A percentile compares a stretch with the other conserved stretches of the same genome.
Conservation (phyloP, 495 filamentous ascomycete genomes). For the Podospora tetraspora region DNA sequence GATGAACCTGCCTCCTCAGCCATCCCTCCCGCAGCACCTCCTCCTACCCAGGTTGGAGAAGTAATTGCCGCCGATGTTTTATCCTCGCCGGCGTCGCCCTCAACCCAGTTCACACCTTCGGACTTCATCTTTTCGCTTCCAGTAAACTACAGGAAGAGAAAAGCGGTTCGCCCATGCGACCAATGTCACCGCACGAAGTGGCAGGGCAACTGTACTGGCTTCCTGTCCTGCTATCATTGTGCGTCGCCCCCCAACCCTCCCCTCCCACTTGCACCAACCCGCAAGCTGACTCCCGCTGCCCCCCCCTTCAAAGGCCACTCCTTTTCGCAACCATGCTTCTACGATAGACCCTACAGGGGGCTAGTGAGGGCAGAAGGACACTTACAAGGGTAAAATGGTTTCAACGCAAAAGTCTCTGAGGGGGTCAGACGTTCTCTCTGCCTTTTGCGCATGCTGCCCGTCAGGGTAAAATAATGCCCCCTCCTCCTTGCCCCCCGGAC, state of each 20-base stretch:
- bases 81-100: background rate
- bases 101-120: background rate
- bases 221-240: background rate
- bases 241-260: background rate
- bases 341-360: background rate
- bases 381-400: constrained; percentile 87
- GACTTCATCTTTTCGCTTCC: no score
- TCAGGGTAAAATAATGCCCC: constrained; percentile 2
- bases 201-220: background rate
- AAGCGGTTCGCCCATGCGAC: no score
- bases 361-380: constrained; percentile 2
- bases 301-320: background rate
- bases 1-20: background rate
- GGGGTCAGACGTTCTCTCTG: constrained; percentile 33
- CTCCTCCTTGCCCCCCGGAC: no score
- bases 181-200: no score
- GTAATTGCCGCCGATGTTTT: background rate
- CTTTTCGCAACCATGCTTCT: no score
- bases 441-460: constrained; percentile 28
- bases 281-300: background rate
- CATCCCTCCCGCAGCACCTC: background rate
- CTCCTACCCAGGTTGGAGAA: background rate
- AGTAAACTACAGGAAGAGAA: background rate
- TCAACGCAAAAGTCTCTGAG: constrained; percentile 77
- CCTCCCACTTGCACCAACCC: background rate